Percentiles rank a stretch among this genome's conserved stretches.
phyloP scores from a whole-genome alignment of 768 basidiomycete genomes.

The Podaxis sp. region DNA sequence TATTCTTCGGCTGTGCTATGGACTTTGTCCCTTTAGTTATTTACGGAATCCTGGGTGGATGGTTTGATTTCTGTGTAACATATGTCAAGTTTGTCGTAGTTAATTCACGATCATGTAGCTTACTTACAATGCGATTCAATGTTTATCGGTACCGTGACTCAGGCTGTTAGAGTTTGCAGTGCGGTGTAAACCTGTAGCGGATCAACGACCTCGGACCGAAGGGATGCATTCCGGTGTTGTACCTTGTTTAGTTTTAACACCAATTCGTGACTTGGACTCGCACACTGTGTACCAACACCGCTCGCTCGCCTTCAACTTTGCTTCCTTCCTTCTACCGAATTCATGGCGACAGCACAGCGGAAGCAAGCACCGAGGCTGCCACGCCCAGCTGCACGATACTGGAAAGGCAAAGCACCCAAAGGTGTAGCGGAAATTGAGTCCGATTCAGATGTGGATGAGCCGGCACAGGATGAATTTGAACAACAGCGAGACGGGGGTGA shows the following conservation, averaged over 20 bases:
- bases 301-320: not conserved
- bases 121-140: not conserved
- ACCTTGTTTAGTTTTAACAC: constrained; percentile 5
- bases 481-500: constrained; percentile 46
- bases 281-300: not conserved
- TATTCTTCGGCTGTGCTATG: not conserved
- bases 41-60: not conserved
- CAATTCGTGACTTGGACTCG: not conserved
- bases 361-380: constrained; percentile 78
- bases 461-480: constrained; percentile 33
- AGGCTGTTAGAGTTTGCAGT: no score
- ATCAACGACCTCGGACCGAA: not conserved
- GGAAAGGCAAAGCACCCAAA: constrained; percentile 88
- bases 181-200: not conserved
- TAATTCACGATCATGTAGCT: not conserved
- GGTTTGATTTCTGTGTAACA: not conserved
- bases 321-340: not conserved
- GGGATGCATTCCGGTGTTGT: constrained; percentile 4
- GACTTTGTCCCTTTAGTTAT: not conserved
- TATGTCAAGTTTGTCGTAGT: not conserved
- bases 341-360: constrained; percentile 32
- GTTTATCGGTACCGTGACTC: not conserved
- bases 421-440: constrained; percentile 58
- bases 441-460: constrained; percentile 66
- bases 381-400: constrained; percentile 82